Conservation (phyloP, 1,139 yeast species). For the Debaryomyces sp. region DNA sequence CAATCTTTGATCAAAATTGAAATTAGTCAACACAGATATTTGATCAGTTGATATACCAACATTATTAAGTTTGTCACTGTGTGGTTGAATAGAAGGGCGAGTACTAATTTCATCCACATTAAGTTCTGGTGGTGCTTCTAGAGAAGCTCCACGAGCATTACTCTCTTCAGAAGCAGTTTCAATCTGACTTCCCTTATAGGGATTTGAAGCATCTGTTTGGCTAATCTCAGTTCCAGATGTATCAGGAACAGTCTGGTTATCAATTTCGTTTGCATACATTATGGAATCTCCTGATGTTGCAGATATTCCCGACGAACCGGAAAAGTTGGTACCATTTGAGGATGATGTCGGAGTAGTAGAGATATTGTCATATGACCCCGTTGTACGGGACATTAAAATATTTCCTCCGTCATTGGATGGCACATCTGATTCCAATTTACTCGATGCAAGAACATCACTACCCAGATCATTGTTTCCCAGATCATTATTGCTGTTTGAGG, state of each 20-base stretch:
- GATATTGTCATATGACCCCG: constrained; percentile 10
- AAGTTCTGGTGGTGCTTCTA: neutral
- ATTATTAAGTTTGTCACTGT: neutral
- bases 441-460: neutral
- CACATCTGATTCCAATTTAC: neutral
- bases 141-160: neutral
- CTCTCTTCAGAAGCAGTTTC: neutral
- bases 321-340: constrained; percentile 9
- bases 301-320: constrained; percentile 8
- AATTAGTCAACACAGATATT: constrained; percentile 21
- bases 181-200: neutral
- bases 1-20: constrained; percentile 32
- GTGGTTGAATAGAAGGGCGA: neutral
- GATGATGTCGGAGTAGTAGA: constrained; percentile 12
- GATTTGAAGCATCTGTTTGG: neutral
- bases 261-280: constrained; percentile 9
- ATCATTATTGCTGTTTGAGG: constrained; percentile 5
- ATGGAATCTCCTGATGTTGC: constrained; percentile 10
- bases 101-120: no score
- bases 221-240: constrained; percentile 10
- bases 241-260: constrained; percentile 11
- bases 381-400: neutral
- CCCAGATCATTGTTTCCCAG: constrained; percentile 1
- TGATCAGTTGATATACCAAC: constrained; percentile 9
- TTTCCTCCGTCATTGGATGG: neutral